phyloP scores from a whole-genome alignment of 306 rosid genomes.

The Cicer cuneatum region DNA sequence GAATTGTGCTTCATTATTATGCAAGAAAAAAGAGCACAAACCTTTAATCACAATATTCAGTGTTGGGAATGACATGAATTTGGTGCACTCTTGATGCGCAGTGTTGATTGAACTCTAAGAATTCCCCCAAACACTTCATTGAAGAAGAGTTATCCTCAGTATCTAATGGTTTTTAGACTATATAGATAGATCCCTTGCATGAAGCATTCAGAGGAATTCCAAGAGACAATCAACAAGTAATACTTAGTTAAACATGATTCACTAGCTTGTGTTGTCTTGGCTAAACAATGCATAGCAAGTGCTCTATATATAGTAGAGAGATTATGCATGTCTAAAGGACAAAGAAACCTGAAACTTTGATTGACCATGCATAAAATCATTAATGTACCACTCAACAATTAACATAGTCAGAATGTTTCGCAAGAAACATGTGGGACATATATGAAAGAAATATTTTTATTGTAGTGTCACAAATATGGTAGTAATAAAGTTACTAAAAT shows the following conservation, averaged over 20 bases:
- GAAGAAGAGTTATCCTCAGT: background rate
- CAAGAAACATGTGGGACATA: background rate
- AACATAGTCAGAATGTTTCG: background rate
- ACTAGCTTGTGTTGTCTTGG: background rate
- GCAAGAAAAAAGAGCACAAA: no score
- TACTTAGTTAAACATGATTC: background rate
- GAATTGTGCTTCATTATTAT: no score
- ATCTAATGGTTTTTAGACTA: background rate
- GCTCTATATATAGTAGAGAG: constrained; percentile 2
- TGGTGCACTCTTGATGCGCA: background rate
- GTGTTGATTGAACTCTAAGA: background rate
- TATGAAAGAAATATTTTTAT: background rate
- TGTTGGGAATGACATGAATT: no score
- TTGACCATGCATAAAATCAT: background rate
- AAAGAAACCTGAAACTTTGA: background rate
- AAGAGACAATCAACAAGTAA: constrained; percentile 5
- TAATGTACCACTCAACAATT: background rate
- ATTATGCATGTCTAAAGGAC: background rate
- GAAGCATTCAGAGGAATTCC: background rate
- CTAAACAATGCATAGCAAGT: background rate
- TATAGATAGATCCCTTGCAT: background rate
- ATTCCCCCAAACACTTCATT: constrained; percentile 13
- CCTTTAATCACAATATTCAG: no score
- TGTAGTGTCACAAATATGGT: background rate
- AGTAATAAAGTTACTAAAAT: background rate